A percentile compares a stretch with the other conserved stretches of the same genome.
These are phyloP conservation scores for Backusella macrospora DNA, from an alignment of 192 early-diverging fungal genomes.

Conservation along the genomic window DNA sequence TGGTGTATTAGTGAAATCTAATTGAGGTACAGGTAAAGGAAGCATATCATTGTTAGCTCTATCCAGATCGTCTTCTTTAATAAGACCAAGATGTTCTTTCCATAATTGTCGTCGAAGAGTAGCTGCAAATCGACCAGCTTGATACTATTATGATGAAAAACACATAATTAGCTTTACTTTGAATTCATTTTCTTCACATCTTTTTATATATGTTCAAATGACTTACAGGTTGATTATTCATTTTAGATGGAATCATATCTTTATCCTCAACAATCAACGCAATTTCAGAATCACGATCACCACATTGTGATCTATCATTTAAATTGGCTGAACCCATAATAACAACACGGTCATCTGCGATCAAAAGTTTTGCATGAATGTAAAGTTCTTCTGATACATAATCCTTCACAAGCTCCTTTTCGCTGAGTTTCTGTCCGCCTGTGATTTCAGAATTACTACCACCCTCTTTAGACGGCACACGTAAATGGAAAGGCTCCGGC, in stretches of 20 bases:
- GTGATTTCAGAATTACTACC: neutral
- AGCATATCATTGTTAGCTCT: constrained; percentile 34
- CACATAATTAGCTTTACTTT: neutral
- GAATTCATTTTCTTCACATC: constrained; percentile 3
- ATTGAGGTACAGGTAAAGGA: constrained; percentile 31
- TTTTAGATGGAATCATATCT: constrained; percentile 62
- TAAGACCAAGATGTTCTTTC: constrained; percentile 82
- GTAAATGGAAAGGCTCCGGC: constrained; percentile 3
- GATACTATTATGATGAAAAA: constrained; percentile 49
- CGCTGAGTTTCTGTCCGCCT: neutral
- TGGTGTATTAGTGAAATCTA: constrained; percentile 33
- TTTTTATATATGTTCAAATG: constrained; percentile 39
- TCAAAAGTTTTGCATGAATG: constrained; percentile 87
- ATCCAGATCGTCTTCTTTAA: constrained; percentile 48
- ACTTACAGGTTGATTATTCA: constrained; percentile 68
- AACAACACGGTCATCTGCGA: constrained; percentile 83
- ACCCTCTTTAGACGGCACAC: neutral
- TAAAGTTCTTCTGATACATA: constrained; percentile 85
- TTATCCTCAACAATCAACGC: constrained; percentile 81
- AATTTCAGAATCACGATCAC: constrained; percentile 86
- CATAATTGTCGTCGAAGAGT: constrained; percentile 74
- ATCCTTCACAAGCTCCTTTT: constrained; percentile 26
- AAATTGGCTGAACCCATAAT: constrained; percentile 89
- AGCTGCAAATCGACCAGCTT: constrained; percentile 76
- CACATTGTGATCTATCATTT: constrained; percentile 88